Conservation (phyloP, 768 basidiomycete species). For the Macrolepiota fuliginosa region DNA sequence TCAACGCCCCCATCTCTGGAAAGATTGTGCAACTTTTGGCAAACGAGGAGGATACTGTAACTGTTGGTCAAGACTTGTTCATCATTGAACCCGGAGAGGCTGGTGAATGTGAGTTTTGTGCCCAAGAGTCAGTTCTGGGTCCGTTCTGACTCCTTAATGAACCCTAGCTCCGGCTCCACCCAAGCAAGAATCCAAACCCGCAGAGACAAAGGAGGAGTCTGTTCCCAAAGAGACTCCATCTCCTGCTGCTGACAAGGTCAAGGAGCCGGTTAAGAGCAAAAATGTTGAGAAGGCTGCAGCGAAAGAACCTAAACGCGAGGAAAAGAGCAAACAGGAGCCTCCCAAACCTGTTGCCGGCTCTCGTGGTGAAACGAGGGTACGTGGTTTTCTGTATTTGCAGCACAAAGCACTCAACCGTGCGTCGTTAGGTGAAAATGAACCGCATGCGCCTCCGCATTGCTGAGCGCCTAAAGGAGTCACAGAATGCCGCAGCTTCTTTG, state of each 20-base stretch:
- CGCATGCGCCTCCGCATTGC: conserved; percentile 97
- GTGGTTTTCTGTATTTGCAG: conserved; percentile 18
- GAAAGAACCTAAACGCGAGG: conserved; percentile 26
- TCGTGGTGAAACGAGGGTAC: conserved; percentile 83
- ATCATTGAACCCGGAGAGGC: conserved; percentile 81
- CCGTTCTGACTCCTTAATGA: conserved; percentile 1
- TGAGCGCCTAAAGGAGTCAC: conserved; percentile 96
- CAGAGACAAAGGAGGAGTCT: conserved; percentile 35
- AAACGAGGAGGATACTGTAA: conserved; percentile 90
- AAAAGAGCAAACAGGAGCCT: conserved; percentile 29
- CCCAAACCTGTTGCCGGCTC: conserved; percentile 40
- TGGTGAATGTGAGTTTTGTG: conserved; percentile 39
- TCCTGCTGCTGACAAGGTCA: conserved; percentile 27
- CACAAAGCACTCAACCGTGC: neutral
- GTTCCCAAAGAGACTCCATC: conserved; percentile 43
- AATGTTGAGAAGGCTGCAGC: conserved; percentile 34
- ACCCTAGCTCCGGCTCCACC: conserved; percentile 20
- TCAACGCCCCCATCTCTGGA: conserved; percentile 88
- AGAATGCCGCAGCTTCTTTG: conserved; percentile 93
- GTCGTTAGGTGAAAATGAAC: conserved; percentile 88
- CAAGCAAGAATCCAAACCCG: conserved; percentile 24
- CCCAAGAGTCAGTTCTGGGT: neutral
- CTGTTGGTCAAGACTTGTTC: conserved; percentile 93
- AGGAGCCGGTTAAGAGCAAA: conserved; percentile 24
- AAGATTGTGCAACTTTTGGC: conserved; percentile 85